Percentiles rank a stretch among this genome's conserved stretches.
phyloP scores from a whole-genome alignment of 75 land plant species.

The Sequoia sempervirens region DNA sequence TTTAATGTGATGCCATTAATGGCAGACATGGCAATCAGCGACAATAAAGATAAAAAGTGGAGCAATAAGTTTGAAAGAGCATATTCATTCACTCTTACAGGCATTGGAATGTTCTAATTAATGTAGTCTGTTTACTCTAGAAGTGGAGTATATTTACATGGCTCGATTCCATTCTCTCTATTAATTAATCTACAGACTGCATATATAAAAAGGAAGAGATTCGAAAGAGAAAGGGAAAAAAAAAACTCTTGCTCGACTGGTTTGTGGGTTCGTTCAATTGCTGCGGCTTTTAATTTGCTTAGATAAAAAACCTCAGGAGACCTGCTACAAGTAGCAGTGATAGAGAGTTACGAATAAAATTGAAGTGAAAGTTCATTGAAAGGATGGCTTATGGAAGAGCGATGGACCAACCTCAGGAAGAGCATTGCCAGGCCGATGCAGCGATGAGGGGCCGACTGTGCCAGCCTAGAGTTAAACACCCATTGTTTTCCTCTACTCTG shows the following conservation, averaged over 20 bases:
- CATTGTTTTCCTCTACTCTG: constrained; percentile 66
- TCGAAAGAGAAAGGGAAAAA: neutral
- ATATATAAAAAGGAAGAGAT: neutral
- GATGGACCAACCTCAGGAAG: neutral
- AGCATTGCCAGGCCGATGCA: constrained; percentile 66
- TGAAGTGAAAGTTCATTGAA: neutral
- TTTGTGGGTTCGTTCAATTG: neutral
- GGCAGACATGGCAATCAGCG: neutral
- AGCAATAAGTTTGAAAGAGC: neutral
- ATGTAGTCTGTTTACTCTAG: neutral
- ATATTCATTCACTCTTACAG: neutral
- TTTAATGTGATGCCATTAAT: neutral
- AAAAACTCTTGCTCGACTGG: neutral
- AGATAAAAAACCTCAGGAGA: neutral
- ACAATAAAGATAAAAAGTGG: neutral
- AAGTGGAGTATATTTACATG: neutral
- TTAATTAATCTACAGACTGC: neutral
- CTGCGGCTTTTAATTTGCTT: neutral
- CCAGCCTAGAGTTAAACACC: constrained; percentile 84
- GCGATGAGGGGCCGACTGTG: constrained; percentile 76
- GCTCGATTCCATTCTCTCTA: neutral
- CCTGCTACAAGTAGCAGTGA: neutral
- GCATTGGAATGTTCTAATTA: neutral
- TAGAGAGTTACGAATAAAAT: neutral
- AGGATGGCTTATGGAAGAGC: neutral